These are phyloP conservation scores for Debaryomycetaceae sp. DNA, from an alignment of 1,139 yeast genomes.

Conservation along the genomic window DNA sequence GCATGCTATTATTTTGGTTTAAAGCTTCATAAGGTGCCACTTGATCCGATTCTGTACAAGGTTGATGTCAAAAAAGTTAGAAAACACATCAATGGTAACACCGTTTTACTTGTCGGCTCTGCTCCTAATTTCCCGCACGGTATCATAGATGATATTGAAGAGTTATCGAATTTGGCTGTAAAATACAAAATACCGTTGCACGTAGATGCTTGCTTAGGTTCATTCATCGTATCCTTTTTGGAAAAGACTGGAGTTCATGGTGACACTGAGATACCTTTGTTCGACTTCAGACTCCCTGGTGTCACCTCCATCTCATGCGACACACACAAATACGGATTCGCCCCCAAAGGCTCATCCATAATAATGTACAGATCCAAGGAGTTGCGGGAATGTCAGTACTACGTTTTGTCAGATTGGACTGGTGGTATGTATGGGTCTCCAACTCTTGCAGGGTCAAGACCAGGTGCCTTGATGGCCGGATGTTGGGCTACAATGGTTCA, in stretches of 20 bases:
- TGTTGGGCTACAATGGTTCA: constrained; percentile 92
- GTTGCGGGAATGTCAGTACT: constrained; percentile 79
- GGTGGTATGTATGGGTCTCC: constrained; percentile 98
- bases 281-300: constrained; percentile 87
- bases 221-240: constrained; percentile 81
- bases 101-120: constrained; percentile 83
- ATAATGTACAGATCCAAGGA: constrained; percentile 76
- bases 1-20: constrained; percentile 91
- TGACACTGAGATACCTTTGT: constrained; percentile 46
- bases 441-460: constrained; percentile 93
- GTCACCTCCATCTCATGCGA: constrained; percentile 98
- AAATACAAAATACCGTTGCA: constrained; percentile 74
- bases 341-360: constrained; percentile 93
- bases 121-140: constrained; percentile 99
- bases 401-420: constrained; percentile 78
- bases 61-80: constrained; percentile 66
- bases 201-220: constrained; percentile 94
- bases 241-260: constrained; percentile 59
- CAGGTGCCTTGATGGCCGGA: constrained; percentile 95
- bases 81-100: constrained; percentile 67
- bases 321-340: constrained; percentile 96
- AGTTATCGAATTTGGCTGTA: constrained; percentile 63
- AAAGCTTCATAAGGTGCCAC: constrained; percentile 74
- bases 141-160: constrained; percentile 82
- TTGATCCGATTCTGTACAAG: constrained; percentile 64